phyloP scores from a whole-genome alignment of 345 rosid genomes.

The Nasturtium officinale region DNA sequence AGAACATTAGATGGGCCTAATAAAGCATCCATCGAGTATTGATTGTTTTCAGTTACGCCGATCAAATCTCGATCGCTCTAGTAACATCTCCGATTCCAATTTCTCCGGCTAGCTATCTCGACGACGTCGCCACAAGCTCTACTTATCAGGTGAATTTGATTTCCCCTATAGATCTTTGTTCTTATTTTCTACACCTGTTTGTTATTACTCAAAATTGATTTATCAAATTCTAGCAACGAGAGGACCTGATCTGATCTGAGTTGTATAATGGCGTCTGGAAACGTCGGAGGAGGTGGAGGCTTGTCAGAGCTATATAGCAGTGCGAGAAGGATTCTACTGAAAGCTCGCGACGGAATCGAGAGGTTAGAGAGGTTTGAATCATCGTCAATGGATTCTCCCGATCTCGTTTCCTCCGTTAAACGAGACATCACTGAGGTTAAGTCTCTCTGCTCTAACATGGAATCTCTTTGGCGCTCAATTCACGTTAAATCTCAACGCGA shows the following conservation, averaged over 20 bases:
- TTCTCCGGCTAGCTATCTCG: neutral
- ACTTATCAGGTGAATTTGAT: slow-evolving; percentile 16
- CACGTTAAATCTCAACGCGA: slow-evolving; percentile 83
- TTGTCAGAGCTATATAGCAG: slow-evolving; percentile 68
- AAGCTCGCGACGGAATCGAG: slow-evolving; percentile 84
- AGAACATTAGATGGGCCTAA: slow-evolving; percentile 1
- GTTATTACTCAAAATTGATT: neutral
- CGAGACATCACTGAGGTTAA: slow-evolving; percentile 74
- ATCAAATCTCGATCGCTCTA: slow-evolving; percentile 6
- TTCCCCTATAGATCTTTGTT: neutral
- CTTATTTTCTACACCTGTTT: neutral
- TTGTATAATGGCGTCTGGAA: slow-evolving; percentile 33
- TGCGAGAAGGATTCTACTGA: slow-evolving; percentile 60
- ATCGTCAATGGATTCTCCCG: slow-evolving; percentile 65
- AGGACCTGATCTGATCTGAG: neutral
- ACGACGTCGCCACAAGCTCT: slow-evolving; percentile 1
- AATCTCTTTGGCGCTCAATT: slow-evolving; percentile 80
- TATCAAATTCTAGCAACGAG: neutral
- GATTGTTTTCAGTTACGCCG: neutral
- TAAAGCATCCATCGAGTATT: neutral
- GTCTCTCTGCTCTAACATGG: slow-evolving; percentile 80
- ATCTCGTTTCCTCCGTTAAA: slow-evolving; percentile 68
- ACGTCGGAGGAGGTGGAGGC: slow-evolving; percentile 61
- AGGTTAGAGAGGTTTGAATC: slow-evolving; percentile 75
- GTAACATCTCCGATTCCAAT: slow-evolving; percentile 4